Evolutionary conservation across 2,329 filamentous ascomycete genomes (phyloP).

Genomic region (Microcyclospora tardicrescens): DNA sequence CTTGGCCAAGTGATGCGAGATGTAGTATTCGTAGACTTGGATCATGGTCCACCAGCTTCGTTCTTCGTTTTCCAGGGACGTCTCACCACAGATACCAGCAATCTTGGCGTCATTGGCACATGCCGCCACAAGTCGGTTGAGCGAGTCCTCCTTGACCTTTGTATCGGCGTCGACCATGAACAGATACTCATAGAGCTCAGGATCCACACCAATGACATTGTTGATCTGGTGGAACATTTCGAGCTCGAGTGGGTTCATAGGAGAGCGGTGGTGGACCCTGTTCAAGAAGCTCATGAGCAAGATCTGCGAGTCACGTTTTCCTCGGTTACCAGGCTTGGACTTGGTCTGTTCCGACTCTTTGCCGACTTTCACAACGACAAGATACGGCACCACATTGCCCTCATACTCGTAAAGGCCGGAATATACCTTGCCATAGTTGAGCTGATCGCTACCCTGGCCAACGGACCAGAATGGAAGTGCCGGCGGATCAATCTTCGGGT

Average conservation of each 20-base stretch:
- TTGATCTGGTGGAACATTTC: slow-evolving; percentile 99
- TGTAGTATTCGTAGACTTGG: slow-evolving; percentile 99
- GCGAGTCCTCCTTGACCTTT: slow-evolving; percentile 76
- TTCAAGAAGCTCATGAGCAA: slow-evolving; percentile 95
- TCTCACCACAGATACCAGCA: slow-evolving; percentile 94
- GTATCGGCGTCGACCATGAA: slow-evolving; percentile 98
- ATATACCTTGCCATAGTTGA: slow-evolving; percentile 98
- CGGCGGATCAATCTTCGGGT: slow-evolving; percentile 90
- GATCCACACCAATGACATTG: slow-evolving; percentile 96
- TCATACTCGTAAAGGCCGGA: slow-evolving; percentile 95
- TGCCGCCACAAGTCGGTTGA: slow-evolving; percentile 82
- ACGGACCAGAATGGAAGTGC: slow-evolving; percentile 90
- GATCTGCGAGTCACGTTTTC: slow-evolving; percentile 96
- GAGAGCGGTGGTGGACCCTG: slow-evolving; percentile 81
- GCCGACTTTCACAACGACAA: slow-evolving; percentile 92
- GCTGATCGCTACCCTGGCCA: slow-evolving; percentile 74
- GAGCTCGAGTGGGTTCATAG: slow-evolving; percentile 91
- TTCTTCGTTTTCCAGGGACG: slow-evolving; percentile 89
- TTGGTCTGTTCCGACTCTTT: slow-evolving; percentile 89
- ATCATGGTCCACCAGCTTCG: slow-evolving; percentile 99
- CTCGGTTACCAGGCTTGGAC: slow-evolving; percentile 90
- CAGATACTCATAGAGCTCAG: slow-evolving; percentile 91
- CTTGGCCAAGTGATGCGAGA: slow-evolving; percentile 92
- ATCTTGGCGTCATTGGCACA: slow-evolving; percentile 94
- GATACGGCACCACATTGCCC: slow-evolving; percentile 91